These are phyloP conservation scores for Geosiphon pyriformis DNA, from an alignment of 192 early-diverging fungal species.

Conservation along the genomic window DNA sequence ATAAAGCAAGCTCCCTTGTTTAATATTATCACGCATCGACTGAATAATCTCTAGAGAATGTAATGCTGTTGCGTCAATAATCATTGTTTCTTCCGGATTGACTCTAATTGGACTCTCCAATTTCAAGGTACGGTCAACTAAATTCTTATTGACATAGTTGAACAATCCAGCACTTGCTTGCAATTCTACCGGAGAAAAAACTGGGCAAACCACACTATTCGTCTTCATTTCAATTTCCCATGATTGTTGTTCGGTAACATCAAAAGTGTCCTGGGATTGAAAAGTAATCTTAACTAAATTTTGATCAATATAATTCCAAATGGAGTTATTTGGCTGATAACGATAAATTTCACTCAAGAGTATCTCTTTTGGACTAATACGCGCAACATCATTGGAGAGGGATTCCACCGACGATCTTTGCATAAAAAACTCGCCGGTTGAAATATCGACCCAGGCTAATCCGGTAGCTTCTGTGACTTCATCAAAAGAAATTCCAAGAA, in stretches of 20 bases:
- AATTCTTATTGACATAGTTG: slow-evolving; percentile 68
- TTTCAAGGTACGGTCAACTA: slow-evolving; percentile 55
- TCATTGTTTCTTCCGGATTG: slow-evolving; percentile 50
- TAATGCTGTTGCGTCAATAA: slow-evolving; percentile 77
- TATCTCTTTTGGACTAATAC: slow-evolving; percentile 84
- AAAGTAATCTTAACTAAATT: slow-evolving; percentile 3
- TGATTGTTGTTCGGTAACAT: slow-evolving; percentile 19
- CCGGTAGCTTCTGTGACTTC: slow-evolving; percentile 41
- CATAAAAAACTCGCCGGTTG: slow-evolving; percentile 83
- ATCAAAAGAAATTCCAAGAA: slow-evolving; percentile 54
- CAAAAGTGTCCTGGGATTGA: slow-evolving; percentile 16
- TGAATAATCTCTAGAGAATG: slow-evolving; percentile 70
- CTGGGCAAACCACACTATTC: slow-evolving; percentile 18
- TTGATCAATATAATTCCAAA: slow-evolving; percentile 5
- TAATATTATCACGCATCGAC: slow-evolving; percentile 44
- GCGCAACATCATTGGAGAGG: slow-evolving; percentile 65
- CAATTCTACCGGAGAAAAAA: slow-evolving; percentile 19
- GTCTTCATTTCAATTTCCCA: slow-evolving; percentile 23
- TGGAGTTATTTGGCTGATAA: slow-evolving; percentile 9
- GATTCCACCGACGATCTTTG: slow-evolving; percentile 40
- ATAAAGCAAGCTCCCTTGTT: slow-evolving; percentile 59
- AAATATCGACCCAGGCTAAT: slow-evolving; percentile 87
- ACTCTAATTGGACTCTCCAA: slow-evolving; percentile 60
- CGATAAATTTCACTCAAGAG: slow-evolving; percentile 42
- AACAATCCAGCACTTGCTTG: slow-evolving; percentile 52